A percentile compares a stretch with the other conserved stretches of the same genome.
These are phyloP conservation scores for Emericellopsis atlantica DNA, from an alignment of 2,329 filamentous ascomycete genomes.

Conservation along the genomic window DNA sequence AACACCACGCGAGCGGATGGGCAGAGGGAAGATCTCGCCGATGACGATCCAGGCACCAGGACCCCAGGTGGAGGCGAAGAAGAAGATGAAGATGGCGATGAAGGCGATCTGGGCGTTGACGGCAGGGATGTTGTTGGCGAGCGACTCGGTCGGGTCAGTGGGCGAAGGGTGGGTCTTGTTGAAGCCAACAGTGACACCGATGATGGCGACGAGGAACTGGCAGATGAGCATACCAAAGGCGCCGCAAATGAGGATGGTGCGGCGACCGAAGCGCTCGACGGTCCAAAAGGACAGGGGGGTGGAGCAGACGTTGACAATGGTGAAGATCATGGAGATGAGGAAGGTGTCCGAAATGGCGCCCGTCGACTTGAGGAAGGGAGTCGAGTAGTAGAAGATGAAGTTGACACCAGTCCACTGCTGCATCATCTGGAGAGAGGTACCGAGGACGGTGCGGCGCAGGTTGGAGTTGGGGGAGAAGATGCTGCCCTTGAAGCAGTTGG, in stretches of 20 bases:
- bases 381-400: conserved; percentile 85
- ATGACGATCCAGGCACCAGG: conserved; percentile 73
- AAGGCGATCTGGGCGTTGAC: conserved; percentile 68
- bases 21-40: conserved; percentile 82
- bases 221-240: conserved; percentile 73
- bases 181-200: conserved; percentile 50
- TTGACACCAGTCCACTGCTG: conserved; percentile 79
- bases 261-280: conserved; percentile 72
- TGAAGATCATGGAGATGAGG: conserved; percentile 75
- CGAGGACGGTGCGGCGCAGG: conserved; percentile 58
- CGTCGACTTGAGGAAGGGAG: conserved; percentile 69
- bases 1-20: conserved; percentile 79
- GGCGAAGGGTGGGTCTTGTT: conserved; percentile 34
- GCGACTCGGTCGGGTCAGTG: conserved; percentile 18
- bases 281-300: conserved; percentile 82
- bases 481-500: conserved; percentile 52
- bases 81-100: conserved; percentile 88
- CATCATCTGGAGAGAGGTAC: conserved; percentile 69
- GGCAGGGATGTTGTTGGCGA: conserved; percentile 41
- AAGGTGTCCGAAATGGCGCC: conserved; percentile 68
- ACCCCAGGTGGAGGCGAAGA: conserved; percentile 83
- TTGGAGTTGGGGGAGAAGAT: conserved; percentile 51
- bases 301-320: conserved; percentile 74
- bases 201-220: conserved; percentile 76
- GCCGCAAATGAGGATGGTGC: conserved; percentile 66